Base-by-base conservation (phyloP, 2,329 filamentous ascomycete species). In the Aspergillus flavus region DNA sequence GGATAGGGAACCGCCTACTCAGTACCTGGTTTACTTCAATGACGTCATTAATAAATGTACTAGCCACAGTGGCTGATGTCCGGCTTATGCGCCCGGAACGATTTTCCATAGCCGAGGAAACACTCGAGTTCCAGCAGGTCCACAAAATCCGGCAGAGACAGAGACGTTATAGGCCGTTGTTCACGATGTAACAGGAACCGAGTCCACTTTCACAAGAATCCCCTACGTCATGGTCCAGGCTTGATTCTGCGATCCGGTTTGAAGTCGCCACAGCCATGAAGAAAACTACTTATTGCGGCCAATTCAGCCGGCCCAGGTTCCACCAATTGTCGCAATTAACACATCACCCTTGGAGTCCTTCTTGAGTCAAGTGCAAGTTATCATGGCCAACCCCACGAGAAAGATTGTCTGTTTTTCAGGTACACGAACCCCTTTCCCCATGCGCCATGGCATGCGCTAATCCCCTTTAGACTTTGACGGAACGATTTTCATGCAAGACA, bases 401-500 rank as follows among this genome's bases (percentile, higher is more conserved):
- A 81, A 81, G 68, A 80, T 82, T 39, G 77, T 81, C 58, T 79
- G 79, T 65, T 81, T 82, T 66, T 82, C 80, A 65, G 79, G 80
- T 81, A 76, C 61, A 69, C 12, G 10, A 39, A 41, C 26, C 43
- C 41, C n/a, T n/a, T 39, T 21, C 57, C 32, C 55, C 46, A 36
- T 58, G 23, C 11, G 26, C 10, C 19, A 21, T 57, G 48, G 21
- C 36, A 48, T 59, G 39, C 65, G 69, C 58, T 53, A 48, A 61
- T 62, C 28, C 6, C 21, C 14, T 23, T 56, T 60, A 89, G 87
- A 91, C 75, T 91, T 91, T 69, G 88, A 91, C 74, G 88, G 88
- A 66, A 91, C 88, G 4, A 91, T 91, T 66, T 90, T 89, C 80
- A 88, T 89, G 83, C 87, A 90, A 81, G 87, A 89, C 69, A 90